Base-by-base conservation (phyloP, 148 eudicot genomes). In the Limonium bicolor region DNA sequence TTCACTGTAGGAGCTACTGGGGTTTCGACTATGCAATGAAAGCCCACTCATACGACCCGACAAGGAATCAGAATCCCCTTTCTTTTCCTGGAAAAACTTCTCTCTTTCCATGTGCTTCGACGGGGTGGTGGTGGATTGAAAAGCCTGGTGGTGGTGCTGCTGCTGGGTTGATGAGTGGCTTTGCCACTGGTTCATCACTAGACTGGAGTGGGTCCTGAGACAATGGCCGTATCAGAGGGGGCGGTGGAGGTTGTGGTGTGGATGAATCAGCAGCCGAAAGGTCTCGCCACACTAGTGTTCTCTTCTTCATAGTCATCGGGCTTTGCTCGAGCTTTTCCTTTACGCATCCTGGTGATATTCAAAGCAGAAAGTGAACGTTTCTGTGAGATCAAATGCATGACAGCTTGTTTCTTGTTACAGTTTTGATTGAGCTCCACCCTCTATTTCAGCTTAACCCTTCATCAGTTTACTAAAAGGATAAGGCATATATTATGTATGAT, bases 101-200 rank as follows among this genome's bases (percentile, higher is more conserved):
- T 90, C 82, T 35, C 99, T 65, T 68, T 90, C 99, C 7, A 69
- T 55, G 39, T 84, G 99, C 51, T 84, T 90, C 21, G 99, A 74
- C 20, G 99, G 99, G 99, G 99, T 0, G 99, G 99, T 21, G 99
- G 99, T 14, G 99, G 56, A 90, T 73, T 26, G 74, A 54, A 52
- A 62, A 55, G 28, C 34, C 30, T 19, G 25, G 41, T 53, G 27
- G 60, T 15, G 47, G 6, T 41, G 70, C 76, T 25, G 57, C 36
- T 13, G 68, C 7, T 14, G 24, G n/a, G 60, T 36, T 6, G 68
- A 47, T 35, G 69, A 41, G 42, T 68, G 78, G 6, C 48, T 41
- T 34, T 45, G 44, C 48, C 68, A 14, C 11, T 88, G 67, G 15
- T 82, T 56, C 54, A 85, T 77, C 10, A 77, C 78, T 2, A 85